phyloP scores from a whole-genome alignment of 345 rosid species.

The Lenwebbia sp. region DNA sequence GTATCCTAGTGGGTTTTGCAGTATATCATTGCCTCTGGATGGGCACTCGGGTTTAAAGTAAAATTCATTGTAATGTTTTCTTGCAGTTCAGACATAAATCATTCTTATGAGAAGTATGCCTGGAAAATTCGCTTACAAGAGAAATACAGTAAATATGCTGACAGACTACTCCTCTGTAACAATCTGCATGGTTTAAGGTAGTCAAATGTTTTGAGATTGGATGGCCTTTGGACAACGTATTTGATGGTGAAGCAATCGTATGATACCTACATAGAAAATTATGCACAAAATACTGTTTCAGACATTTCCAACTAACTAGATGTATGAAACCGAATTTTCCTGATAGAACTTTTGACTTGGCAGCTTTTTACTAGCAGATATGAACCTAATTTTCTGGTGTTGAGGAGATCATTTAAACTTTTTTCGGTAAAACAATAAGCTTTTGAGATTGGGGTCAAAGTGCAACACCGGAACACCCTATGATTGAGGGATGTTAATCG shows the following conservation, averaged over 20 bases:
- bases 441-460: background rate
- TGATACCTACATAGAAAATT: background rate
- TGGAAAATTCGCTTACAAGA: background rate
- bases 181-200: background rate
- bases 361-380: background rate
- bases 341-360: background rate
- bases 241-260: background rate
- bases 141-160: background rate
- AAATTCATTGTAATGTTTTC: background rate
- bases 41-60: background rate
- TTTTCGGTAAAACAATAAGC: background rate
- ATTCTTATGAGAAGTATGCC: background rate
- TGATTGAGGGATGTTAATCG: background rate
- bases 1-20: background rate
- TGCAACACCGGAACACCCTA: background rate
- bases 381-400: background rate
- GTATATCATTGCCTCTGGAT: background rate
- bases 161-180: background rate
- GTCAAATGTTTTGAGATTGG: background rate
- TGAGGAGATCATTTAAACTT: background rate
- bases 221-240: background rate
- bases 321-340: background rate
- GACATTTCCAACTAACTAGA: background rate
- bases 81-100: background rate
- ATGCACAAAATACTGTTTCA: background rate